phyloP scores from a whole-genome alignment of 257 asterid genomes.

The Gynochthodes officinalis region DNA sequence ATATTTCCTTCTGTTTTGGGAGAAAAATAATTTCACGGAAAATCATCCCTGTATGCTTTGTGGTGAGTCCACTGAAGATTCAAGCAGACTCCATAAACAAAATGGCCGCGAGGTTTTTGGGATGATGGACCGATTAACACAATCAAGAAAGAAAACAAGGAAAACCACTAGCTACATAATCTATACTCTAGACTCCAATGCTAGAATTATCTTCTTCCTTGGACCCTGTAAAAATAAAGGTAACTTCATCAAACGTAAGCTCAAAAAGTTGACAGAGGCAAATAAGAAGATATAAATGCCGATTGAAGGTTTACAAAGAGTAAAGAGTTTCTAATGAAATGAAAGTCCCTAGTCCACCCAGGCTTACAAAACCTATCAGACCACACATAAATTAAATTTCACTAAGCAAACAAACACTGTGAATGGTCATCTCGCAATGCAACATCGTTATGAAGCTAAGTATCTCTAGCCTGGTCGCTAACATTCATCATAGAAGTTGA shows the following conservation, averaged over 20 bases:
- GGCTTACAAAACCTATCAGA: not conserved
- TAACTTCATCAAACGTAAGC: not conserved
- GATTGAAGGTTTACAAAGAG: no score
- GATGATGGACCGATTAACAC: constrained; percentile 15
- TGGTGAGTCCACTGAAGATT: constrained; percentile 20
- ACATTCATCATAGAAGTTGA: not conserved
- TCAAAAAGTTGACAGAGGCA: not conserved
- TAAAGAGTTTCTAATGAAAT: not conserved
- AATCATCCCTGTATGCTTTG: not conserved
- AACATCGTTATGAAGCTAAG: not conserved
- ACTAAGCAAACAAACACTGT: no score
- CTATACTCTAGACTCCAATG: constrained; percentile 63
- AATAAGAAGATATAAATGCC: not conserved
- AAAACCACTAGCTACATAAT: constrained; percentile 20
- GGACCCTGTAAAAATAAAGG: constrained; percentile 69
- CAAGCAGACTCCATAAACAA: constrained; percentile 17
- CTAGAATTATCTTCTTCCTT: constrained; percentile 92
- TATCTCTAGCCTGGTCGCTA: not conserved
- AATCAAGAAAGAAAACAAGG: constrained; percentile 22
- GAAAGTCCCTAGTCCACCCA: no score
- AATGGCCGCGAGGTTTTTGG: constrained; percentile 20
- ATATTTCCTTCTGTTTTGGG: not conserved
- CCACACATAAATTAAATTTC: no score
- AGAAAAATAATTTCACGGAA: not conserved
- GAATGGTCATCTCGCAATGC: not conserved